Conservation (phyloP, 1,284 basidiomycete genomes). For the Trichosporon sp. region DNA sequence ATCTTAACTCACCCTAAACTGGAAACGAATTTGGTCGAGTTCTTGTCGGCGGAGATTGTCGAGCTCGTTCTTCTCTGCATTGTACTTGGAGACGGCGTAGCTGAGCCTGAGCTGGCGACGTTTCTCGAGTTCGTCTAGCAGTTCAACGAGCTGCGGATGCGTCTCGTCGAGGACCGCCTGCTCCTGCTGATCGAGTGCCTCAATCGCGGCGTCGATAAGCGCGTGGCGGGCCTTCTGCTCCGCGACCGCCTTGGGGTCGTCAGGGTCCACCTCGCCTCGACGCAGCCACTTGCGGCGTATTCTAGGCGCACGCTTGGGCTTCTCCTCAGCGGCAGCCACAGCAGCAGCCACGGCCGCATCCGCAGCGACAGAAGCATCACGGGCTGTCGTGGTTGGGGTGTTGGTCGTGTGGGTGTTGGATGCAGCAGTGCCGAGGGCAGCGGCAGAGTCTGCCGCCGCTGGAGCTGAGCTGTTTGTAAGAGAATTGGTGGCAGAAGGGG, state of each 20-base stretch:
- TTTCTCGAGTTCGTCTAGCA: conserved; percentile 43
- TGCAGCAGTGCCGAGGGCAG: not conserved
- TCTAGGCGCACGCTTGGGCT: conserved; percentile 38
- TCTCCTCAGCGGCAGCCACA: conserved; percentile 21
- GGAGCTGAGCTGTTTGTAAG: conserved; percentile 12
- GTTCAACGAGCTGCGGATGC: conserved; percentile 38
- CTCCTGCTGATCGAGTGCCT: conserved; percentile 42
- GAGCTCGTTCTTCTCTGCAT: conserved; percentile 33
- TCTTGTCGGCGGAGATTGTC: conserved; percentile 19
- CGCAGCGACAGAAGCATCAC: conserved; percentile 5
- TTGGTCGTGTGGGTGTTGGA: conserved; percentile 10
- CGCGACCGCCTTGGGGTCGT: conserved; percentile 50
- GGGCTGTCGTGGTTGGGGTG: conserved; percentile 9
- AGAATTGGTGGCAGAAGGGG: conserved; percentile 15
- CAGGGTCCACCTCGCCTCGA: conserved; percentile 54
- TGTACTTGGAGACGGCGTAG: conserved; percentile 27
- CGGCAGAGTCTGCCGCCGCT: not conserved
- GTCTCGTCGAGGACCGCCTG: conserved; percentile 34
- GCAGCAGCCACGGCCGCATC: conserved; percentile 19
- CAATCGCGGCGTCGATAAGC: conserved; percentile 38
- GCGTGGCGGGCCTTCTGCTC: conserved; percentile 38
- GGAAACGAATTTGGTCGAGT: conserved; percentile 26
- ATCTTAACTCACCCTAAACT: conserved; percentile 35
- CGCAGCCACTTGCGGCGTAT: conserved; percentile 49
- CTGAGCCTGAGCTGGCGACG: conserved; percentile 32